Percentiles rank a stretch among this genome's conserved stretches.
Evolutionary conservation across 192 early-diverging fungal species (phyloP).

Genomic region (Helicostylum pulchrum): DNA sequence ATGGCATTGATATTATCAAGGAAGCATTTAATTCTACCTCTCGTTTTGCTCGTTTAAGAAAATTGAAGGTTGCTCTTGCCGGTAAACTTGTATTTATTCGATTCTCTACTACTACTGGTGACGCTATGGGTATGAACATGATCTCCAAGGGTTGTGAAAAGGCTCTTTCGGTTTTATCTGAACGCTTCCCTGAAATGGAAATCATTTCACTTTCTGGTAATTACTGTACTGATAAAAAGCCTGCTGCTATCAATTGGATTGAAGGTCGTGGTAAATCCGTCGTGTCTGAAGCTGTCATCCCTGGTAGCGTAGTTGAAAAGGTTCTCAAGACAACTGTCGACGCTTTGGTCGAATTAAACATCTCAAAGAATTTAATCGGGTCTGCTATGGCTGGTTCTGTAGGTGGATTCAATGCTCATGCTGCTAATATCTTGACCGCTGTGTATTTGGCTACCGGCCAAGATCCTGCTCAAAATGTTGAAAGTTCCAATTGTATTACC

Average conservation of each 20-base stretch:
- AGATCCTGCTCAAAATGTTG: slow-evolving; percentile 95
- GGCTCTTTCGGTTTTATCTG: slow-evolving; percentile 59
- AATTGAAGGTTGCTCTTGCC: slow-evolving; percentile 79
- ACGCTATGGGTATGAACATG: slow-evolving; percentile 99
- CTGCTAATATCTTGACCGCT: slow-evolving; percentile 90
- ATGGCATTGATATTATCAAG: slow-evolving; percentile 61
- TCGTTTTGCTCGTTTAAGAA: slow-evolving; percentile 80
- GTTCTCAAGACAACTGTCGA: slow-evolving; percentile 86
- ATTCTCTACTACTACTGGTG: slow-evolving; percentile 88
- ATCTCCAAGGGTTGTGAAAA: slow-evolving; percentile 95
- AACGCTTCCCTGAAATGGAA: slow-evolving; percentile 68
- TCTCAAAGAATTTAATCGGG: slow-evolving; percentile 88
- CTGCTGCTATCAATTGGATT: slow-evolving; percentile 97
- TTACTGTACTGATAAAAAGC: slow-evolving; percentile 97
- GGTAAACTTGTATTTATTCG: slow-evolving; percentile 84
- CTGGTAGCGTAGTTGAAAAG: slow-evolving; percentile 69
- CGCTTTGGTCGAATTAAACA: slow-evolving; percentile 76
- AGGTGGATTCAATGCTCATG: slow-evolving; percentile 93
- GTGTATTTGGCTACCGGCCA: slow-evolving; percentile 92
- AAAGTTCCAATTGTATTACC: slow-evolving; percentile 90
- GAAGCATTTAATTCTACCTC: slow-evolving; percentile 83
- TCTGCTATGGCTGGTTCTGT: slow-evolving; percentile 91
- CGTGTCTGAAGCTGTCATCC: slow-evolving; percentile 80
- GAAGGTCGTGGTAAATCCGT: slow-evolving; percentile 95
- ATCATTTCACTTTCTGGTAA: slow-evolving; percentile 86